Conservation (phyloP, 2,329 filamentous ascomycete genomes). For the Cadophora malorum region DNA sequence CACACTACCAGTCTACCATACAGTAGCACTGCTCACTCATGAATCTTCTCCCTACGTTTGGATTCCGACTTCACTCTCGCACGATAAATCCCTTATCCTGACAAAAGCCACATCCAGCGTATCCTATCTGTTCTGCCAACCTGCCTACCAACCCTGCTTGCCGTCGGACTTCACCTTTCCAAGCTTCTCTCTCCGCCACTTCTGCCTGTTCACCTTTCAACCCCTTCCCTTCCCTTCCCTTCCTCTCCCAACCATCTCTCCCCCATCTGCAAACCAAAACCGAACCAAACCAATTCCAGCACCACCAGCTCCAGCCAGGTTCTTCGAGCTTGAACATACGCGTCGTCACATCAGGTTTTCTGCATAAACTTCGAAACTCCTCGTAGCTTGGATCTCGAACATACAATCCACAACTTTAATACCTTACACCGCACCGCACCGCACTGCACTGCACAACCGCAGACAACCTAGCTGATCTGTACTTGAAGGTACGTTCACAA, state of each 20-base stretch:
- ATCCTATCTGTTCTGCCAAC: neutral
- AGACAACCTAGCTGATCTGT: conserved; percentile 15
- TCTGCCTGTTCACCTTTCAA: conserved; percentile 13
- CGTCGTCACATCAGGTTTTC: neutral
- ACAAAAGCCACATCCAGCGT: neutral
- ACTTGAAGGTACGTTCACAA: conserved; percentile 21
- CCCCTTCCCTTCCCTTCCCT: neutral
- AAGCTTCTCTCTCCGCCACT: conserved; percentile 10
- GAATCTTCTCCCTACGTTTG: neutral
- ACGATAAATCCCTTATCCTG: neutral
- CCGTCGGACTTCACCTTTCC: neutral
- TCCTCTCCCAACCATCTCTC: neutral
- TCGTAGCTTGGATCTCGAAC: conserved; percentile 10
- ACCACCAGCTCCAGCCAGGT: neutral
- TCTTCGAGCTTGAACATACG: neutral
- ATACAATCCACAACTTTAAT: conserved; percentile 9
- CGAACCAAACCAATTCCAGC: neutral
- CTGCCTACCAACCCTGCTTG: neutral
- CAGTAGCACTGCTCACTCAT: neutral
- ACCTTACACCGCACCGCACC: neutral
- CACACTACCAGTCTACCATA: neutral
- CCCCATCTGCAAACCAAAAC: neutral
- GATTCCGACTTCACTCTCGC: conserved; percentile 4
- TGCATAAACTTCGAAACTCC: conserved; percentile 16
- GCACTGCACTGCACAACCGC: conserved; percentile 11